Evolutionary conservation across 139 green algal species (phyloP).

Genomic region (Tetratostichococcus sp.): DNA sequence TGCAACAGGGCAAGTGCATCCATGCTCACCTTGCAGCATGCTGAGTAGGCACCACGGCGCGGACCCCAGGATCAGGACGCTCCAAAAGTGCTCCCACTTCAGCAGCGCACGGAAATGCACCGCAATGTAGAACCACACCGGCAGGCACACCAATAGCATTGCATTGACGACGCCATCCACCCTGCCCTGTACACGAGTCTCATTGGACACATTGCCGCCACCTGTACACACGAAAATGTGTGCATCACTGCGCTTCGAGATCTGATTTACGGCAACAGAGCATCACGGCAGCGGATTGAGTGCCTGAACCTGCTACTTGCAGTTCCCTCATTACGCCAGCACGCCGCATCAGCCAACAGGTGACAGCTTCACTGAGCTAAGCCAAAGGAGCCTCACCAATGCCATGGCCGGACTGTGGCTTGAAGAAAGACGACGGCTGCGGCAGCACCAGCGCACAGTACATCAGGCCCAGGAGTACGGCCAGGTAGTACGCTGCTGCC

Average conservation of each 20-base stretch:
- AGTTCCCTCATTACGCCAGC: too few relatives aligned
- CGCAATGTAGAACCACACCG: slow-evolving; percentile 50
- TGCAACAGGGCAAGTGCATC: too few relatives aligned
- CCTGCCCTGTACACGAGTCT: slow-evolving; percentile 32
- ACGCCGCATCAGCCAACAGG: too few relatives aligned
- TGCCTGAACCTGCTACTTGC: too few relatives aligned
- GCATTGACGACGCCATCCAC: slow-evolving; percentile 49
- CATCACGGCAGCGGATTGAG: too few relatives aligned
- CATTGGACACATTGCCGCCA: slow-evolving; percentile 3
- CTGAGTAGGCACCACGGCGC: slow-evolving; percentile 52
- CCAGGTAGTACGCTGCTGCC: slow-evolving; percentile 81
- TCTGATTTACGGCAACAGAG: too few relatives aligned
- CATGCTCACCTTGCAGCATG: slow-evolving; percentile 34
- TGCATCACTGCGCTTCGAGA: too few relatives aligned
- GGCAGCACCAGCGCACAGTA: slow-evolving; percentile 75
- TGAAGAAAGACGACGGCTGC: slow-evolving; percentile 71
- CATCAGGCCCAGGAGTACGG: slow-evolving; percentile 42
- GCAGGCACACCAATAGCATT: slow-evolving; percentile 49
- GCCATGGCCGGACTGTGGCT: neutral
- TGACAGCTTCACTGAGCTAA: too few relatives aligned
- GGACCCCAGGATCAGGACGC: slow-evolving; percentile 61
- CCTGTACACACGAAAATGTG: too few relatives aligned
- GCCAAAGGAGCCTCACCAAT: too few relatives aligned
- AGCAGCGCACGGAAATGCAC: slow-evolving; percentile 53
- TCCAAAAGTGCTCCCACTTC: slow-evolving; percentile 61